These are phyloP conservation scores for Musa beccarii DNA, from an alignment of 176 grass and related monocot genomes.

Conservation along the genomic window DNA sequence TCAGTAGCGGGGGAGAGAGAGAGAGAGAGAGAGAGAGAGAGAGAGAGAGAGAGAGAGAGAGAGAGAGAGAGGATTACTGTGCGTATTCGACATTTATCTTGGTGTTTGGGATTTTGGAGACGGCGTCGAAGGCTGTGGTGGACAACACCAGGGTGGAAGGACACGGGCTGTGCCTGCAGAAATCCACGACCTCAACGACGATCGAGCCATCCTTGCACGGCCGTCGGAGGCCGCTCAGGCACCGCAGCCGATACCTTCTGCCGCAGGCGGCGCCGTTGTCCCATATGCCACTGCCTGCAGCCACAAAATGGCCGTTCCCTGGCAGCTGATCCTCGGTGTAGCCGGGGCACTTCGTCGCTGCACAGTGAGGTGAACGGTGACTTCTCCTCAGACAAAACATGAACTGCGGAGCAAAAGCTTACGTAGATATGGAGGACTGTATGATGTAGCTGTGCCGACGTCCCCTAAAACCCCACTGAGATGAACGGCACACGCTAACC, in stretches of 20 bases:
- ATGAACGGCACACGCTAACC: background rate
- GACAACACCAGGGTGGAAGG: constrained; percentile 31
- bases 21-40: too few relatives aligned
- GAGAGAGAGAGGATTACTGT: constrained; percentile 13
- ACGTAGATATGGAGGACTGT: constrained; percentile 39
- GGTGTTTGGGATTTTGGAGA: constrained; percentile 28
- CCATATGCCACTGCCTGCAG: constrained; percentile 28
- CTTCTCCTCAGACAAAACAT: too few relatives aligned
- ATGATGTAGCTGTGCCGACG: constrained; percentile 30
- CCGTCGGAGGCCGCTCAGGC: constrained; percentile 31
- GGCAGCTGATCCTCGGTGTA: constrained; percentile 29
- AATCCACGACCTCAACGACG: constrained; percentile 33
- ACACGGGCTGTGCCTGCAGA: constrained; percentile 14
- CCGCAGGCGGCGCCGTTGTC: constrained; percentile 41
- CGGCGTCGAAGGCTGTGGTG: constrained; percentile 24
- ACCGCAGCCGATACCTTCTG: constrained; percentile 31
- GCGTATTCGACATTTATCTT: constrained; percentile 41
- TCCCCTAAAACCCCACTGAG: constrained; percentile 19
- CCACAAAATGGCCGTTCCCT: constrained; percentile 27
- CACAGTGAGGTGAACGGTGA: background rate
- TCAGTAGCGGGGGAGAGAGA: too few relatives aligned
- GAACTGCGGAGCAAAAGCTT: background rate
- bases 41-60: too few relatives aligned
- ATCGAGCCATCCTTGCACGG: constrained; percentile 30
- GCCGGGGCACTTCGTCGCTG: constrained; percentile 31